These are phyloP conservation scores for Colletotrichum sp. DNA, from an alignment of 2,329 filamentous ascomycete species.

Conservation along the genomic window DNA sequence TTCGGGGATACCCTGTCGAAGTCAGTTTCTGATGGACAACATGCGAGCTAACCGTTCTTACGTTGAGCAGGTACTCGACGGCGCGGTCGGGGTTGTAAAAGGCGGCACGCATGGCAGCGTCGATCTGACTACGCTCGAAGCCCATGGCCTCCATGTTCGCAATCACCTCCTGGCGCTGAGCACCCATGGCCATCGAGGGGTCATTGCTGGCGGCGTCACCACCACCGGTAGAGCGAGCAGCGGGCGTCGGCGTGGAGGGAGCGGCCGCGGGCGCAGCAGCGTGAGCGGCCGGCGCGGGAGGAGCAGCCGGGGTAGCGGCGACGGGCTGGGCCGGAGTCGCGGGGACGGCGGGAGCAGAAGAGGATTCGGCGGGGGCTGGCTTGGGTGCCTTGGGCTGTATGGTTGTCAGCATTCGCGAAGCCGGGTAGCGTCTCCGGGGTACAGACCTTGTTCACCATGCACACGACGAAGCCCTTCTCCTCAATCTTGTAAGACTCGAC, in stretches of 20 bases:
- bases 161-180: slow-evolving; percentile 81
- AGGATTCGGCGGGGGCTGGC: slow-evolving; percentile 62
- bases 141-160: slow-evolving; percentile 98
- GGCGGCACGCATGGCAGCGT: slow-evolving; percentile 92
- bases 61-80: slow-evolving; percentile 91
- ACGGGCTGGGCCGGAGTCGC: slow-evolving; percentile 65
- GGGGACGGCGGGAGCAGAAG: slow-evolving; percentile 60
- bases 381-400: slow-evolving; percentile 70
- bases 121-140: slow-evolving; percentile 86
- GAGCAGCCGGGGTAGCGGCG: slow-evolving; percentile 55
- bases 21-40: neutral
- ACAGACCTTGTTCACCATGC: slow-evolving; percentile 93
- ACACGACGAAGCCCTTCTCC: slow-evolving; percentile 99
- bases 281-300: slow-evolving; percentile 55
- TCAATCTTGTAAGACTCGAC: slow-evolving; percentile 98
- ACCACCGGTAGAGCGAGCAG: slow-evolving; percentile 48
- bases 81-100: slow-evolving; percentile 97
- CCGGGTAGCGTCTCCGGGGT: neutral
- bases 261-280: slow-evolving; percentile 49
- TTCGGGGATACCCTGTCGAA: slow-evolving; percentile 83
- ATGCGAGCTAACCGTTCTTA: slow-evolving; percentile 48
- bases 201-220: slow-evolving; percentile 63
- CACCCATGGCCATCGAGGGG: slow-evolving; percentile 83
- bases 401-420: slow-evolving; percentile 12
- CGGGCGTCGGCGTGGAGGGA: slow-evolving; percentile 61